These are phyloP conservation scores for Salmacisia buchloeana DNA, from an alignment of 1,284 basidiomycete species.

Conservation along the genomic window DNA sequence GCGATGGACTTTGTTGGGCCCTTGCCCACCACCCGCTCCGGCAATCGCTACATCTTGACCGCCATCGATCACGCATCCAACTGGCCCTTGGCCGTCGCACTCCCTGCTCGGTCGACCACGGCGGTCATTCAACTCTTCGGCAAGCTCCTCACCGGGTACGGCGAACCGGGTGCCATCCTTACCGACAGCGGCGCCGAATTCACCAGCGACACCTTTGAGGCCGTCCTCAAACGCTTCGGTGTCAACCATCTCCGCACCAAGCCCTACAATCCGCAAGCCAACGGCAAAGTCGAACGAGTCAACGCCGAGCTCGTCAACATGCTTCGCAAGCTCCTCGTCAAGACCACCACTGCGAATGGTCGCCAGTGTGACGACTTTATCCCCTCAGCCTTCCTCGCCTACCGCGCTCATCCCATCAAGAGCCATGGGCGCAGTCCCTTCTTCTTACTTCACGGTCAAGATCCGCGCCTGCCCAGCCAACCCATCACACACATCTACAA, in stretches of 20 bases:
- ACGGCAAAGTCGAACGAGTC: neutral
- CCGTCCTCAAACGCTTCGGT: neutral
- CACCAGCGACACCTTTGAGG: neutral
- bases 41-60: neutral
- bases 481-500: neutral
- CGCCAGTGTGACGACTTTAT: neutral
- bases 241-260: neutral
- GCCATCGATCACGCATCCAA: neutral
- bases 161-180: neutral
- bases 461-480: neutral
- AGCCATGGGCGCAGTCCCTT: neutral
- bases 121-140: neutral
- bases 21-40: neutral
- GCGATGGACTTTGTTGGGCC: neutral
- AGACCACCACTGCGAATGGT: neutral
- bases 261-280: neutral
- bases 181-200: neutral
- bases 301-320: neutral
- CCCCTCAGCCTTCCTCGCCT: neutral
- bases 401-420: neutral
- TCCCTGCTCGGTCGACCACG: neutral
- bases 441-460: neutral
- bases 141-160: neutral
- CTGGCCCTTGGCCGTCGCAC: neutral
- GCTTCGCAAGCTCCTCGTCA: neutral